phyloP scores from a whole-genome alignment of 306 rosid genomes.

The Hippophae rhamnoides region DNA sequence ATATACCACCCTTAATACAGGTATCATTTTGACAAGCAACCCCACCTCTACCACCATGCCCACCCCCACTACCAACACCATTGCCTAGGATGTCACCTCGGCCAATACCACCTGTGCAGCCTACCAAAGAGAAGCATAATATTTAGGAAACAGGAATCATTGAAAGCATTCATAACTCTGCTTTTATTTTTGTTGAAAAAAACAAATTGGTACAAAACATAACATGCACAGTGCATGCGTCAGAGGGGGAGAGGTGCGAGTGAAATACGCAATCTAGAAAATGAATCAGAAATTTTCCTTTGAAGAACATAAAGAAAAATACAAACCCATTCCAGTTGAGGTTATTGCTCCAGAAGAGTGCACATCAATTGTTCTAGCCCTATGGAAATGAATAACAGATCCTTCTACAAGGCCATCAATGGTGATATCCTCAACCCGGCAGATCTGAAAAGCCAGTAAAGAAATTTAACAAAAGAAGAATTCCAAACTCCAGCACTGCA shows the following conservation, averaged over 20 bases:
- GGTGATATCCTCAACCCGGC: slow-evolving; percentile 85
- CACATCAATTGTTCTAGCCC: slow-evolving; percentile 82
- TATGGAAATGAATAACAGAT: slow-evolving; percentile 90
- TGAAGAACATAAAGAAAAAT: background rate
- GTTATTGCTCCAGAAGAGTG: slow-evolving; percentile 70
- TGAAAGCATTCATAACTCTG: slow-evolving; percentile 1
- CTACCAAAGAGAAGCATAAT: slow-evolving; percentile 29
- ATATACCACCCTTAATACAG: slow-evolving; percentile 63
- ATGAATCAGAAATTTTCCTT: background rate
- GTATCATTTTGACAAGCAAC: slow-evolving; percentile 37
- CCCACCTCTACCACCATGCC: slow-evolving; percentile 98
- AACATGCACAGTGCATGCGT: no score
- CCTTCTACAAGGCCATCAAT: slow-evolving; percentile 91
- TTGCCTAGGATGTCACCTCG: slow-evolving; percentile 42
- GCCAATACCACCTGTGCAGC: slow-evolving; percentile 89
- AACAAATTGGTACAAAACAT: background rate
- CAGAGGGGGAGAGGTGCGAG: background rate
- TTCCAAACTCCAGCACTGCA: slow-evolving; percentile 10
- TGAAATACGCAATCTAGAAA: slow-evolving; percentile 7
- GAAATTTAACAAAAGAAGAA: slow-evolving; percentile 12
- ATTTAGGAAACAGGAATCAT: slow-evolving; percentile 1
- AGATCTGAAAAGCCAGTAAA: slow-evolving; percentile 52
- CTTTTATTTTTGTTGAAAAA: background rate
- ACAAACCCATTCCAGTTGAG: slow-evolving; percentile 87
- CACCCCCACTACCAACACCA: slow-evolving; percentile 90